phyloP scores from a whole-genome alignment of 306 rosid genomes.

The Ceratonia siliqua region DNA sequence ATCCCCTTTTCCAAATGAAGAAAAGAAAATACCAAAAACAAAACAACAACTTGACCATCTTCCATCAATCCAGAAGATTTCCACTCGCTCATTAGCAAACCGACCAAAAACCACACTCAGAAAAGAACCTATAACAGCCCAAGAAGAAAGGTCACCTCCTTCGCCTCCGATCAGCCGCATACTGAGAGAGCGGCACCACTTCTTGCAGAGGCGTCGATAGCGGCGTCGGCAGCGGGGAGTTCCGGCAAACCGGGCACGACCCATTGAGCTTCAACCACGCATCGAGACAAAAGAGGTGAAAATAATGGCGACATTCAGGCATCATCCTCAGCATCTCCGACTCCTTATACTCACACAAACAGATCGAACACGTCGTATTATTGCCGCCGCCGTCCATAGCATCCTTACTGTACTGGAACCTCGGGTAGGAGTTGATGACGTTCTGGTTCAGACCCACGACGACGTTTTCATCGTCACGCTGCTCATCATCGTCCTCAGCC shows the following conservation, averaged over 20 bases:
- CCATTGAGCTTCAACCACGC: slow-evolving; percentile 92
- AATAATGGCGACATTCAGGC: slow-evolving; percentile 89
- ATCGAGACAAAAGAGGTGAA: slow-evolving; percentile 81
- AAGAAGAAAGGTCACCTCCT: slow-evolving; percentile 43
- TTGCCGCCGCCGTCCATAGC: background rate
- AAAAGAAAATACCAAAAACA: background rate
- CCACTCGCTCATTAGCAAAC: no score
- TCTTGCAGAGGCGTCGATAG: slow-evolving; percentile 84
- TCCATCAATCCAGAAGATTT: background rate
- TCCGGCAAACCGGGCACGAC: slow-evolving; percentile 92
- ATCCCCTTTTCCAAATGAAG: background rate
- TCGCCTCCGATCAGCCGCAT: slow-evolving; percentile 68
- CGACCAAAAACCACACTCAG: no score
- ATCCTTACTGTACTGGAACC: slow-evolving; percentile 48
- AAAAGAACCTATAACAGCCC: no score
- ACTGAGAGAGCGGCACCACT: slow-evolving; percentile 81
- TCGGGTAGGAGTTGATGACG: slow-evolving; percentile 84
- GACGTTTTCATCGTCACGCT: slow-evolving; percentile 26
- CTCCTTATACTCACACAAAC: slow-evolving; percentile 80
- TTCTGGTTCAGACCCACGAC: slow-evolving; percentile 60
- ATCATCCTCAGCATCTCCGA: slow-evolving; percentile 92
- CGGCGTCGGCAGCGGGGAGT: slow-evolving; percentile 92
- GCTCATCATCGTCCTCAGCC: slow-evolving; percentile 62
- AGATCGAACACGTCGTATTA: slow-evolving; percentile 67
- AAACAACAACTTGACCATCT: background rate